phyloP scores from a whole-genome alignment of 2,329 filamentous ascomycete genomes.

The Penicillium sp. region DNA sequence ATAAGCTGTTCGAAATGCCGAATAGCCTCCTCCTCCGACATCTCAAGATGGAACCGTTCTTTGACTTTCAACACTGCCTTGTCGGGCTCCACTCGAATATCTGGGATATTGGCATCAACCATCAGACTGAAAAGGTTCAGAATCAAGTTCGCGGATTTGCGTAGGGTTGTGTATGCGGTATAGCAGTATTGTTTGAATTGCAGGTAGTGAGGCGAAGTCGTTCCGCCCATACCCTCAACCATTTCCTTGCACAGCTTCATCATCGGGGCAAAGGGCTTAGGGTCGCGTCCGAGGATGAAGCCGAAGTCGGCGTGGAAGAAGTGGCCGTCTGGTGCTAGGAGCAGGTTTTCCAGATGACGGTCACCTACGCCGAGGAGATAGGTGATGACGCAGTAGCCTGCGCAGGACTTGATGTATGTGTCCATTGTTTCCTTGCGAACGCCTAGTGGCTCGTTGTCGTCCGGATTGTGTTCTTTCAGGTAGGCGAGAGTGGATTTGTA shows the following conservation, averaged over 20 bases:
- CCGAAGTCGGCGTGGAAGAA: conserved; percentile 99
- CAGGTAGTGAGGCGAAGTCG: conserved; percentile 71
- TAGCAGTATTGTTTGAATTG: conserved; percentile 96
- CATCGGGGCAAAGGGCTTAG: conserved; percentile 91
- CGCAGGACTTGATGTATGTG: conserved; percentile 91
- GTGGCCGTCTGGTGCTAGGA: conserved; percentile 81
- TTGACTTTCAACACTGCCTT: conserved; percentile 93
- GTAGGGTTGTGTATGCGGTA: conserved; percentile 82
- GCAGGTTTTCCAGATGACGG: conserved; percentile 88
- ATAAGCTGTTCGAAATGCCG: conserved; percentile 83
- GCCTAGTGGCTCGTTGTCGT: conserved; percentile 72
- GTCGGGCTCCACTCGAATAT: conserved; percentile 86
- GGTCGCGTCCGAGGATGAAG: conserved; percentile 93
- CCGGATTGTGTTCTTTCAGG: conserved; percentile 82
- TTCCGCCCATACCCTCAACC: conserved; percentile 96
- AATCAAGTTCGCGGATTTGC: conserved; percentile 85
- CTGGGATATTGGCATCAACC: conserved; percentile 95
- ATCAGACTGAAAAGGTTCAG: conserved; percentile 94
- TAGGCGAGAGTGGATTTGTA: conserved; percentile 77
- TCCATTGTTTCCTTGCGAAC: conserved; percentile 90
- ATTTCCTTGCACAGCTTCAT: conserved; percentile 98
- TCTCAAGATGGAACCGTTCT: conserved; percentile 86
- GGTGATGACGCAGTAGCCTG: conserved; percentile 97
- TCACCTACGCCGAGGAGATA: conserved; percentile 96
- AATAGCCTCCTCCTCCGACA: conserved; percentile 88